Evolutionary conservation across 2,329 filamentous ascomycete species (phyloP).

Genomic region (Tolypocladium inflatum): DNA sequence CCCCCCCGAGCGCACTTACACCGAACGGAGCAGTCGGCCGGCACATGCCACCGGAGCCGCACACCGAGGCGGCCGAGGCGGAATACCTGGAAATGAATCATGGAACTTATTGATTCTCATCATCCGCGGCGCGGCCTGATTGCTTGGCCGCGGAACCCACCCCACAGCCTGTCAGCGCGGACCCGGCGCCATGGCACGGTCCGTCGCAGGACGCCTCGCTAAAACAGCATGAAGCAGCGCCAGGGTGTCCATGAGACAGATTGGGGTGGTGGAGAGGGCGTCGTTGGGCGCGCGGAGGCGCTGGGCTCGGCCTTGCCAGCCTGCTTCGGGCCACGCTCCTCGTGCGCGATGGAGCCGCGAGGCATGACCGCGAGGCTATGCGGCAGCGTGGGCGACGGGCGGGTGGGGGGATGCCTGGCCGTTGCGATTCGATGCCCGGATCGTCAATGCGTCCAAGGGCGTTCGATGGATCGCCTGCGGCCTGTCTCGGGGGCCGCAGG

Average conservation of each 20-base stretch:
- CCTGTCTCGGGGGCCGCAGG: not conserved
- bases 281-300: not conserved
- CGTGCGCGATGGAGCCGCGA: not conserved
- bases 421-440: not conserved
- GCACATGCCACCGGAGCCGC: not conserved
- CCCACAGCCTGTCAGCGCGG: not conserved
- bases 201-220: not conserved
- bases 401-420: not conserved
- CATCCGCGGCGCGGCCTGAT: not conserved
- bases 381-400: not conserved
- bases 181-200: not conserved
- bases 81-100: not conserved
- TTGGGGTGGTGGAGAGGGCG: not conserved
- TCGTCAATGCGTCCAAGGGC: not conserved
- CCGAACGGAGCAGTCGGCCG: not conserved
- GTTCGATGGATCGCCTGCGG: not conserved
- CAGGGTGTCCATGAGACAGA: not conserved
- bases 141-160: not conserved
- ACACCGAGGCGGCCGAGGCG: not conserved
- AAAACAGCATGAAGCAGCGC: not conserved
- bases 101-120: not conserved
- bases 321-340: not conserved
- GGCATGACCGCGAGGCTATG: not conserved
- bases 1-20: not conserved
- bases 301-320: not conserved